Evolutionary conservation across 1,284 basidiomycete genomes (phyloP).

Genomic region (Ceratobasidium sp.): DNA sequence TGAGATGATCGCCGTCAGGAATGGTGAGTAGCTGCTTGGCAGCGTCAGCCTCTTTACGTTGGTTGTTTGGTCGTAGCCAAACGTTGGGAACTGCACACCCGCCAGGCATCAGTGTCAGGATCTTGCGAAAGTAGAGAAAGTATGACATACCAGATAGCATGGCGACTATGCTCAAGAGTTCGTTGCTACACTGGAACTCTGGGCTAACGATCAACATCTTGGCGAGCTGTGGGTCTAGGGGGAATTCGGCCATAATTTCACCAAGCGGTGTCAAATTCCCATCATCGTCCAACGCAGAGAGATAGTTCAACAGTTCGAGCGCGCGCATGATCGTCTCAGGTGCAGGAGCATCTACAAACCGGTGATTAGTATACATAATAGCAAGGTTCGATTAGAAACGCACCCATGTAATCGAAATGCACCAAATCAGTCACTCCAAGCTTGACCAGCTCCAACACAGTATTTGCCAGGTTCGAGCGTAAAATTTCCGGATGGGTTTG

Average conservation of each 20-base stretch:
- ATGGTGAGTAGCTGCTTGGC: slow-evolving; percentile 92
- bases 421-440: slow-evolving; percentile 93
- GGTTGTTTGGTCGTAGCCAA: slow-evolving; percentile 91
- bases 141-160: slow-evolving; percentile 88
- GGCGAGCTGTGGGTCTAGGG: slow-evolving; percentile 95
- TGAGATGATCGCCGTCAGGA: slow-evolving; percentile 96
- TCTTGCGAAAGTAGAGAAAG: neutral
- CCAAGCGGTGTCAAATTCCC: slow-evolving; percentile 92
- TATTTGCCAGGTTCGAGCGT: slow-evolving; percentile 92
- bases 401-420: slow-evolving; percentile 89
- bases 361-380: neutral
- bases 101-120: neutral
- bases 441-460: slow-evolving; percentile 94
- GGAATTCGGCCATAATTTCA: slow-evolving; percentile 97
- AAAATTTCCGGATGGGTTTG: slow-evolving; percentile 98
- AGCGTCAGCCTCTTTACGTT: slow-evolving; percentile 90
- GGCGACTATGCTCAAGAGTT: slow-evolving; percentile 94
- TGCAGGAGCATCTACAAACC: slow-evolving; percentile 83
- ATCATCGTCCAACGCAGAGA: slow-evolving; percentile 94
- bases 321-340: slow-evolving; percentile 99
- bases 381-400: slow-evolving; percentile 52
- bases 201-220: slow-evolving; percentile 96
- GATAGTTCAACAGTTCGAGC: slow-evolving; percentile 93
- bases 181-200: slow-evolving; percentile 96
- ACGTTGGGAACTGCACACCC: slow-evolving; percentile 84